phyloP scores from a whole-genome alignment of 2,329 filamentous ascomycete species.

The Neodidymelliopsis sp. region DNA sequence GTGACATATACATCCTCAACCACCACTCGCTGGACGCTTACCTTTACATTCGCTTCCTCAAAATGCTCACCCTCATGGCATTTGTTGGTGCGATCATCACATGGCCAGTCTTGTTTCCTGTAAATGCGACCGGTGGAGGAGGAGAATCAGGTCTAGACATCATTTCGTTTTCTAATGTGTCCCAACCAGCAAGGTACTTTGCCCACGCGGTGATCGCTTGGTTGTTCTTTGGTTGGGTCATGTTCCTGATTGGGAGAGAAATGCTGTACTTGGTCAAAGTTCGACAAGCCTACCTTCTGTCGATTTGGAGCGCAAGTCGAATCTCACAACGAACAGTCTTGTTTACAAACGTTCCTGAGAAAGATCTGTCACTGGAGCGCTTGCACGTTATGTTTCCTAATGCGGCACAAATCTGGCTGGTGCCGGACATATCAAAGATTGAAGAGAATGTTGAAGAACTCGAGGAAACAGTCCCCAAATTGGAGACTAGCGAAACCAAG shows the following conservation, averaged over 20 bases:
- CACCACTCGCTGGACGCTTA: conserved; percentile 80
- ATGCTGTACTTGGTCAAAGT: conserved; percentile 90
- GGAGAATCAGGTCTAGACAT: conserved; percentile 72
- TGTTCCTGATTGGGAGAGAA: conserved; percentile 87
- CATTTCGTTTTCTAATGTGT: conserved; percentile 79
- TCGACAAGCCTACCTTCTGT: conserved; percentile 88
- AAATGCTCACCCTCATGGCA: conserved; percentile 78
- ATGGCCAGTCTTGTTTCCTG: conserved; percentile 88
- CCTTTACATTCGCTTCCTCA: conserved; percentile 86
- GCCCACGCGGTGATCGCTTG: conserved; percentile 83
- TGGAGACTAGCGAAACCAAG: conserved; percentile 87
- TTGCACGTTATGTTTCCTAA: conserved; percentile 66
- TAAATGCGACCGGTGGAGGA: conserved; percentile 85
- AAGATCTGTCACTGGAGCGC: conserved; percentile 81
- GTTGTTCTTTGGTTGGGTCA: conserved; percentile 83
- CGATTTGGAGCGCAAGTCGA: conserved; percentile 81
- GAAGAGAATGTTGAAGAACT: conserved; percentile 54
- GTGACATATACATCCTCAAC: conserved; percentile 14
- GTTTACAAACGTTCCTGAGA: conserved; percentile 75
- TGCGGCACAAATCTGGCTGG: conserved; percentile 10
- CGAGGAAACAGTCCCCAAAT: conserved; percentile 47
- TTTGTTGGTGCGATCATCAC: conserved; percentile 84
- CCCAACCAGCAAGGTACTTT: conserved; percentile 67
- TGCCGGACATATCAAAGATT: conserved; percentile 62
- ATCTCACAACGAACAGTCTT: conserved; percentile 90